These are phyloP conservation scores for Lachancea sp. DNA, from an alignment of 805 yeast genomes.

Conservation along the genomic window DNA sequence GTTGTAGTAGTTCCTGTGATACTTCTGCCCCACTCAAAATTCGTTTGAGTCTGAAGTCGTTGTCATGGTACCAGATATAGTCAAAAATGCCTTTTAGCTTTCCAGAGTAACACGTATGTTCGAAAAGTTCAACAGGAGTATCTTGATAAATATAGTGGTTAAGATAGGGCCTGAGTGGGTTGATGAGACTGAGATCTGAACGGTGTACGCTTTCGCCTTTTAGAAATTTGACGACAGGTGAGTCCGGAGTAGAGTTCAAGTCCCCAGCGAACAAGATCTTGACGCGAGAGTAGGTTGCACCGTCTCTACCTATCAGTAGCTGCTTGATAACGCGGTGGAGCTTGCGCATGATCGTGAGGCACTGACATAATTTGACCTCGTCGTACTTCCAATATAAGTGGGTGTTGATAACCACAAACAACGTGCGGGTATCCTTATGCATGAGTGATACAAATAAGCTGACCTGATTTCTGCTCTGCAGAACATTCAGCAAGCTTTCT, in stretches of 20 bases:
- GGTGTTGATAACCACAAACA: constrained; percentile 48
- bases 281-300: constrained; percentile 24
- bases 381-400: constrained; percentile 56
- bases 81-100: constrained; percentile 49
- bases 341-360: constrained; percentile 39
- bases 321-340: constrained; percentile 25
- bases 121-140: constrained; percentile 28
- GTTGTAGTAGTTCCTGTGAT: constrained; percentile 20
- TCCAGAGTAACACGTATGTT: constrained; percentile 43
- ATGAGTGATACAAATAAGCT: constrained; percentile 44
- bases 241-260: constrained; percentile 46
- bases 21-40: constrained; percentile 45
- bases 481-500: constrained; percentile 29
- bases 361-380: constrained; percentile 50
- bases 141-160: constrained; percentile 32
- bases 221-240: constrained; percentile 43
- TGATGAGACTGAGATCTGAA: constrained; percentile 24
- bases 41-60: constrained; percentile 36
- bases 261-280: constrained; percentile 50
- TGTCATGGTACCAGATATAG: constrained; percentile 48
- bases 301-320: constrained; percentile 19
- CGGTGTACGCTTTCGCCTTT: constrained; percentile 31
- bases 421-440: constrained; percentile 38
- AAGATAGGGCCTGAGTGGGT: constrained; percentile 30
- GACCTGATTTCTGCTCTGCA: constrained; percentile 48